Conservation (phyloP, 768 basidiomycete genomes). For the Mycena capillaripes region DNA sequence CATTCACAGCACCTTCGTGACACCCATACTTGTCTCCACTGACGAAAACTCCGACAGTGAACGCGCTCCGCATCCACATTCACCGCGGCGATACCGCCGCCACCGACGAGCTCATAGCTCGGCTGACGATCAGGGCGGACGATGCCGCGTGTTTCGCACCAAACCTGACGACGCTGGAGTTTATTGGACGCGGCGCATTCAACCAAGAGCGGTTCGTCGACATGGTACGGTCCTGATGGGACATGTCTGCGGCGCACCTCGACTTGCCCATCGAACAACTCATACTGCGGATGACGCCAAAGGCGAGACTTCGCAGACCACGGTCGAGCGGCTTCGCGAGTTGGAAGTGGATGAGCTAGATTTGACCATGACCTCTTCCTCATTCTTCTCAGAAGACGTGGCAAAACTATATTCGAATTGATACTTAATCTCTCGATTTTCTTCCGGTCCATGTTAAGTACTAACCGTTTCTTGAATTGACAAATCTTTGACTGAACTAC, state of each 20-base stretch:
- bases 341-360: not conserved
- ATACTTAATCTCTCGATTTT: too few species aligned
- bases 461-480: too few species aligned
- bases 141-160: not conserved
- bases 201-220: not conserved
- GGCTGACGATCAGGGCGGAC: not conserved
- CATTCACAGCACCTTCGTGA: not conserved
- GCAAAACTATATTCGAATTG: not conserved
- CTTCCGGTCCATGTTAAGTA: too few species aligned
- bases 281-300: not conserved
- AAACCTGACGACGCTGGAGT: conserved; percentile 6
- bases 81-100: conserved; percentile 1
- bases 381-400: not conserved
- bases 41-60: not conserved
- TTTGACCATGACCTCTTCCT: not conserved
- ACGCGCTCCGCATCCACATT: not conserved
- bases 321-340: not conserved
- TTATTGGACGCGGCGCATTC: conserved; percentile 12
- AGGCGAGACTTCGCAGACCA: not conserved
- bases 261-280: not conserved
- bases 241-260: not conserved
- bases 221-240: conserved; percentile 9
- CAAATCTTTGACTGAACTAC: too few species aligned
- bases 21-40: conserved; percentile 11
- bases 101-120: not conserved